Base-by-base conservation (phyloP, 805 yeast species). In the Sungouiozyma ichnusensis region DNA sequence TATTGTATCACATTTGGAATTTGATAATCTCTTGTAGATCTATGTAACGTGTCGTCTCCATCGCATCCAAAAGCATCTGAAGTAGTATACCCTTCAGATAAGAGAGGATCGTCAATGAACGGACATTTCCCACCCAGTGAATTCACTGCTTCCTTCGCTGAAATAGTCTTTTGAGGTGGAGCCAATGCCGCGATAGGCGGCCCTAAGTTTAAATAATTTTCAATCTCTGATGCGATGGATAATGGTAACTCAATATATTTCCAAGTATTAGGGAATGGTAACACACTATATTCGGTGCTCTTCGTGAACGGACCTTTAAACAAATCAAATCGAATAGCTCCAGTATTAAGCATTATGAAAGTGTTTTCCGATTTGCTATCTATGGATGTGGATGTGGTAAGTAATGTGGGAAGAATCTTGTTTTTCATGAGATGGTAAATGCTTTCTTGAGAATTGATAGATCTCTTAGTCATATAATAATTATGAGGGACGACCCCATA, bases 251-350 rank as follows among this genome's bases (percentile, higher is more conserved):
- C 65, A 13, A 88, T 59, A 39, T 72, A 76, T 27, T 69, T 73
- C 97, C 97, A 90, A 34, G 71, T 71, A 54, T 87, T 86, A 41
- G 75, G 69, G 62, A 86, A 88, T 0, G 97, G 97, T 0, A 94
- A 79, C 1, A 90, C 84, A 36, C 82, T 84, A 55, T 71, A 90
- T 50, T 82, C 82, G 0, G 90, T 71, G 58, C 87, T 94, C 36
- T 66, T 65, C 0, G 95, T 87, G 57, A 81, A 88, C 1, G 81
- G 79, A 0, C 97, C 97, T 55, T 79, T 74, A 64, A 81, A 82
- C 37, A 88, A 63, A 60, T 88, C 96, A 55, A 85, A 90, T 41
- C 97, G 72, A 2, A 88, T 73, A 3, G 95, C 81, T 1, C 97
- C 97, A 0, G 95, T 82, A 58, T 90, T 90, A 45, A 85, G 75